A percentile compares a stretch with the other conserved stretches of the same genome.
Evolutionary conservation across 768 basidiomycete species (phyloP).

Genomic region (Antrodiella citrinella): DNA sequence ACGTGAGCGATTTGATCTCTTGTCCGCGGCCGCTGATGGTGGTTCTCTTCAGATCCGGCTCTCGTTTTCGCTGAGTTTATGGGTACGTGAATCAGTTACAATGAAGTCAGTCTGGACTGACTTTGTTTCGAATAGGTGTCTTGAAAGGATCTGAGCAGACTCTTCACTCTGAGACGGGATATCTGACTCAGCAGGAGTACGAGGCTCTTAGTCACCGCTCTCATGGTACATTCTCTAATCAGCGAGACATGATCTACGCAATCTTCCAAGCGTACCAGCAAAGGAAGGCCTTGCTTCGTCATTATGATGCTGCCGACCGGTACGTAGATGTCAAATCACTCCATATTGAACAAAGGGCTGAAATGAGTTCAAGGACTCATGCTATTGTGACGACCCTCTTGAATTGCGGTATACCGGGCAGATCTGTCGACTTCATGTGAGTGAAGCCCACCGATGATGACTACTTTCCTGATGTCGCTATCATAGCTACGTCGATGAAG

Average conservation of each 20-base stretch:
- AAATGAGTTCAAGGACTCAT: slow-evolving; percentile 44
- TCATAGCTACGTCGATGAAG: slow-evolving; percentile 63
- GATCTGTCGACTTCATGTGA: slow-evolving; percentile 49
- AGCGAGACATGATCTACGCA: slow-evolving; percentile 39
- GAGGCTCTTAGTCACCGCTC: slow-evolving; percentile 39
- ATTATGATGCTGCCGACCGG: slow-evolving; percentile 58
- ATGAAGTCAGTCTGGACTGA: not conserved
- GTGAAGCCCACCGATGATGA: no score
- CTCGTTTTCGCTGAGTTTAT: slow-evolving; percentile 61
- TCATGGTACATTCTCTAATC: slow-evolving; percentile 45
- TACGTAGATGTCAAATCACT: slow-evolving; percentile 18
- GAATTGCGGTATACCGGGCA: slow-evolving; percentile 25
- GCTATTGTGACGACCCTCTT: slow-evolving; percentile 32
- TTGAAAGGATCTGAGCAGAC: slow-evolving; percentile 64
- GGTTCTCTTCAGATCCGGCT: slow-evolving; percentile 51
- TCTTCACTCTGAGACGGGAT: slow-evolving; percentile 23
- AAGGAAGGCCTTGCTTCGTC: slow-evolving; percentile 34
- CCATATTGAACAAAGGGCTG: no score
- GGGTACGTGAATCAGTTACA: slow-evolving; percentile 29
- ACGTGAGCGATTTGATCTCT: no score
- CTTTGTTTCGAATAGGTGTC: slow-evolving; percentile 31
- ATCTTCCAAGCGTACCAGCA: slow-evolving; percentile 47
- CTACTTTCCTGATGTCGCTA: no score
- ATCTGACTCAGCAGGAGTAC: slow-evolving; percentile 38
- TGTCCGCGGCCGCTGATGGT: no score